Percentiles rank a stretch among this genome's conserved stretches.
Evolutionary conservation across 2,329 filamentous ascomycete species (phyloP).

Genomic region (Didymella keratinophila): DNA sequence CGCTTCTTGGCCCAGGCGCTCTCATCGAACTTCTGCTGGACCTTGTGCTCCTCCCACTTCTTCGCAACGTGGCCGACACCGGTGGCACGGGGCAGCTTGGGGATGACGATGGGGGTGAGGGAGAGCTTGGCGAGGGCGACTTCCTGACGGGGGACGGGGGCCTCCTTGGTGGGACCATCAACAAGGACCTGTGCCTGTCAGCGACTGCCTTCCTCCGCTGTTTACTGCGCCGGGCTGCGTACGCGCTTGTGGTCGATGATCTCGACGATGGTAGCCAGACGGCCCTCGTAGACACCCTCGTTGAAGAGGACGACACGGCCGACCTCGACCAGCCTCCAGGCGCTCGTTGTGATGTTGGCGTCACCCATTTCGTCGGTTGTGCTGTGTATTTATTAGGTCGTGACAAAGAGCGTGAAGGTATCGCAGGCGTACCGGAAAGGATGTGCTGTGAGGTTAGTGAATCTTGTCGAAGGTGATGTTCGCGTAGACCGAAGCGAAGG

Average conservation of each 20-base stretch:
- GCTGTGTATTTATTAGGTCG: constrained; percentile 42
- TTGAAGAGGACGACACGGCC: constrained; percentile 96
- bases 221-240: constrained; percentile 62
- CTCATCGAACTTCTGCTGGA: constrained; percentile 92
- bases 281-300: constrained; percentile 80
- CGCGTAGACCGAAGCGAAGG: too few species aligned
- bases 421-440: constrained; percentile 50
- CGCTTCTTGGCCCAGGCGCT: constrained; percentile 95
- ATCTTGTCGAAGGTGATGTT: too few species aligned
- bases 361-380: constrained; percentile 57
- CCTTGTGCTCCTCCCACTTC: constrained; percentile 88
- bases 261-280: constrained; percentile 94
- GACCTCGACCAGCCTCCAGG: constrained; percentile 93
- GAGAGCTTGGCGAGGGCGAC: constrained; percentile 82
- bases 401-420: constrained; percentile 30
- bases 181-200: constrained; percentile 78
- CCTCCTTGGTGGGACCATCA: constrained; percentile 86
- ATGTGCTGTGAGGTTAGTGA: constrained; percentile 39
- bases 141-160: constrained; percentile 85
- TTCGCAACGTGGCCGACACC: constrained; percentile 84
- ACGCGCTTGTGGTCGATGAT: constrained; percentile 99
- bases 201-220: constrained; percentile 31
- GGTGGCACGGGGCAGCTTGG: constrained; percentile 83
- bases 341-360: constrained; percentile 58
- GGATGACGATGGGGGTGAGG: constrained; percentile 87